Percentiles rank a stretch among this genome's conserved stretches.
Evolutionary conservation across 2,329 filamentous ascomycete genomes (phyloP).

Genomic region (Simplicillium aogashimaense): DNA sequence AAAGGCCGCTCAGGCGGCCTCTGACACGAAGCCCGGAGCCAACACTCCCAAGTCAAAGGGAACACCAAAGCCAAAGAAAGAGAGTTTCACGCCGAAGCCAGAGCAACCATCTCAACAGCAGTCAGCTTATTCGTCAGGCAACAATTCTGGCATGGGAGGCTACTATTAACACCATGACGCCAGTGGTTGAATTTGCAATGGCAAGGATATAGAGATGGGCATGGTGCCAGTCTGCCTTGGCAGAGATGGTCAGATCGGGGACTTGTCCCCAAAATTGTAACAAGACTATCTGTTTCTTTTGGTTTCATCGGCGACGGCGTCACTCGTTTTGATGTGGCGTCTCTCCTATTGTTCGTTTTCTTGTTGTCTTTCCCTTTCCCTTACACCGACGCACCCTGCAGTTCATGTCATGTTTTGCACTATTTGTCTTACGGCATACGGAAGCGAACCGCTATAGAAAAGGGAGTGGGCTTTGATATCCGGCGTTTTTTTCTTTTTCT

Average conservation of each 20-base stretch:
- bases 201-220: too few relatives aligned
- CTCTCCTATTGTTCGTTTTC: not conserved
- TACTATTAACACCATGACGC: too few relatives aligned
- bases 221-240: too few relatives aligned
- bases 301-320: not conserved
- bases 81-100: slow-evolving; percentile 15
- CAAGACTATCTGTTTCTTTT: too few relatives aligned
- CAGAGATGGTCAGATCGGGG: too few relatives aligned
- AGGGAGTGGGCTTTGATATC: not conserved
- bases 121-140: slow-evolving; percentile 2
- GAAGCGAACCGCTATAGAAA: too few relatives aligned
- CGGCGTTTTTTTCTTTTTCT: not conserved
- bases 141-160: not conserved
- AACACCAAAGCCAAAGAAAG: slow-evolving; percentile 21
- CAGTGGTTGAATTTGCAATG: too few relatives aligned
- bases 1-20: slow-evolving; percentile 37
- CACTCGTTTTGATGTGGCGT: not conserved
- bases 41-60: slow-evolving; percentile 27
- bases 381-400: too few relatives aligned
- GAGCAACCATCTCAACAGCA: not conserved
- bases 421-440: too few relatives aligned
- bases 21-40: slow-evolving; percentile 23
- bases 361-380: not conserved
- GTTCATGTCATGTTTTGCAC: too few relatives aligned
- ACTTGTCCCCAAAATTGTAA: too few relatives aligned